Evolutionary conservation across 257 asterid genomes (phyloP), one percentile per base, ranked within the genome.

Genomic region (Thymus mandschuricus): DNA sequence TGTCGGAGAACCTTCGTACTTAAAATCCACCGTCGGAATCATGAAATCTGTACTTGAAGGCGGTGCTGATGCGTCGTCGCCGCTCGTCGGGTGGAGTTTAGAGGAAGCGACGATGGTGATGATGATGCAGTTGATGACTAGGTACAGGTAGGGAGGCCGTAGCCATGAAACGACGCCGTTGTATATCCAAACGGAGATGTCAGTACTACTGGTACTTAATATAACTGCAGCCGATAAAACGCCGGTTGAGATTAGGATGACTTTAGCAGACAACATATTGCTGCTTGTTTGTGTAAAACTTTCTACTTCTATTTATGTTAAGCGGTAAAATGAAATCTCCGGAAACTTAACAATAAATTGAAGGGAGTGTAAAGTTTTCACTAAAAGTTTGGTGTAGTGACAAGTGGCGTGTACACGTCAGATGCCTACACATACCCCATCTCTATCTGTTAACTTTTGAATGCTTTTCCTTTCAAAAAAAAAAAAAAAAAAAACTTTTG

Each of bases 41-140:
- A 45, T 43, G 4, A 64, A 59, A 10, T 68, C 79, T 2, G 55
- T 5, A 4, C 48, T 45, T 8, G 74, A 60, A 3, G 81, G 44
- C 3, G 38, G 15, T 10, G 27, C 12, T 4, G 6, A 2, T 4
- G 13, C 70, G 41, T 79, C 85, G 6, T 81, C n/a, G n/a, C n/a
- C 86, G 21, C 50, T 56, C 68, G 60, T 78, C 2, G 86, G 71
- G 75, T 86, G 97, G 72, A 88, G 81, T 63, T 87, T 92, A 21
- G 97, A 78, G 45, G 92, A 84, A 10, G 96, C 96, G 67, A 87
- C 86, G 69, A 92, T 90, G 35, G 87, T 83, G 77, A 88, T 66
- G 83, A 92, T 90, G 81, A 92, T 88, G 79, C 87, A 88, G 81
- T 92, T 92, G 76, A 90, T 81, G 64, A 92, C 70, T 52, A 90